Evolutionary conservation across 768 basidiomycete genomes (phyloP).

Genomic region (Agrocybe chaxingu): DNA sequence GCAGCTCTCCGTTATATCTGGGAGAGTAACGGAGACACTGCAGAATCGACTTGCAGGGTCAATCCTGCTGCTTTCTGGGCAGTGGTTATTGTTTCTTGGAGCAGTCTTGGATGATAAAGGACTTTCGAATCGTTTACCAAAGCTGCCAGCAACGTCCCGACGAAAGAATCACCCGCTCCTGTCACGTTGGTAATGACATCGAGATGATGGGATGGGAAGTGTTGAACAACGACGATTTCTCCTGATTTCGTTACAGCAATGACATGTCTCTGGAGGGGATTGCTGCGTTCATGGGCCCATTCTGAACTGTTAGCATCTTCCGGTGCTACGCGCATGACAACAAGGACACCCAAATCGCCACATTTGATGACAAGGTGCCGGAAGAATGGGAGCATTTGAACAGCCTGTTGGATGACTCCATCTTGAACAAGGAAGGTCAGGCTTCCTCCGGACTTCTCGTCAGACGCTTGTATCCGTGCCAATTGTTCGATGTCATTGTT

Average conservation of each 20-base stretch:
- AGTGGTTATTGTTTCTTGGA: conserved; percentile 43
- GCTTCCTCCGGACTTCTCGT: conserved; percentile 33
- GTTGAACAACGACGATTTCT: conserved; percentile 61
- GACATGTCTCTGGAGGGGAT: conserved; percentile 43
- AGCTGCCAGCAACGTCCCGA: conserved; percentile 75
- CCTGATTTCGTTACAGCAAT: conserved; percentile 45
- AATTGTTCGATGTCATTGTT: conserved; percentile 64
- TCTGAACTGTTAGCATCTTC: conserved; percentile 35
- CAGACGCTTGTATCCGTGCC: conserved; percentile 41
- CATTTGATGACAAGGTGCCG: conserved; percentile 84
- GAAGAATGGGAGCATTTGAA: conserved; percentile 83
- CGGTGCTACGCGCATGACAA: conserved; percentile 53
- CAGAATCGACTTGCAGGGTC: conserved; percentile 52
- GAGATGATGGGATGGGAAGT: conserved; percentile 60
- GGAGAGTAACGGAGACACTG: conserved; percentile 61
- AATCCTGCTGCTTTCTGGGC: conserved; percentile 67
- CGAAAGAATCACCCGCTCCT: conserved; percentile 90
- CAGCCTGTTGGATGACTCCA: conserved; percentile 77
- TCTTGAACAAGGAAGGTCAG: conserved; percentile 62
- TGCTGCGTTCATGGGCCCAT: conserved; percentile 52
- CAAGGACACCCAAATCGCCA: conserved; percentile 64
- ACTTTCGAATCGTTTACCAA: conserved; percentile 42
- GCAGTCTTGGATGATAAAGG: conserved; percentile 41
- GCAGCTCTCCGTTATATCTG: too few relatives aligned
- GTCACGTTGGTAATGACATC: conserved; percentile 68